phyloP scores from a whole-genome alignment of 2,329 filamentous ascomycete genomes.

The Fusarium sacchari region DNA sequence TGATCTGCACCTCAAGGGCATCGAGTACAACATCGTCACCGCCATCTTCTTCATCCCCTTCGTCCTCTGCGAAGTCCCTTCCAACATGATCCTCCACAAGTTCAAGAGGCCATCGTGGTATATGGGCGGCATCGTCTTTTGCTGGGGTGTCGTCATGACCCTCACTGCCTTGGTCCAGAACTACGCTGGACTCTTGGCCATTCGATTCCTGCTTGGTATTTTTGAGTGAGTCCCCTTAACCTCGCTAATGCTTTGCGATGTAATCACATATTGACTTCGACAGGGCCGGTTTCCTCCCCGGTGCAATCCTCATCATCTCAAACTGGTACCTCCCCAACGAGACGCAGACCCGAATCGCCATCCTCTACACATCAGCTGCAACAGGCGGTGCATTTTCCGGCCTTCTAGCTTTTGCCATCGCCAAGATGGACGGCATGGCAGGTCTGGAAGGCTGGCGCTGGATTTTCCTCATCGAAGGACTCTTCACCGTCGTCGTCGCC shows the following conservation, averaged over 20 bases:
- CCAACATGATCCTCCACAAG: slow-evolving; percentile 17
- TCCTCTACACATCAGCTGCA: slow-evolving; percentile 31
- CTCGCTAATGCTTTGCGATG: accelerated
- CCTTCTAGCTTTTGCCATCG: slow-evolving; percentile 23
- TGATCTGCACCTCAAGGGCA: slow-evolving; percentile 39
- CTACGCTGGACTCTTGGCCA: slow-evolving; percentile 9
- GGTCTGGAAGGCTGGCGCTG: slow-evolving; percentile 28
- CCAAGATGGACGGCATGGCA: slow-evolving; percentile 22
- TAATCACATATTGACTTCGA: neutral
- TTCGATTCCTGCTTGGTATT: slow-evolving; percentile 11
- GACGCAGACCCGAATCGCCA: slow-evolving; percentile 17
- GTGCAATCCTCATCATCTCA: slow-evolving; percentile 19
- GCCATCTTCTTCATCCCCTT: slow-evolving; percentile 46
- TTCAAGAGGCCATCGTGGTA: slow-evolving; percentile 12
- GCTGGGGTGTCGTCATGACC: slow-evolving; percentile 15
- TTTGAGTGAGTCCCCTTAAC: neutral
- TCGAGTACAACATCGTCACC: slow-evolving; percentile 67
- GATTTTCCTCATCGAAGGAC: slow-evolving; percentile 18
- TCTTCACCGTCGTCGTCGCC: slow-evolving; percentile 15
- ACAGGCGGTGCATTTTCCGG: slow-evolving; percentile 46
- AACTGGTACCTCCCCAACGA: slow-evolving; percentile 32
- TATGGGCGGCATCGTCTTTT: slow-evolving; percentile 16
- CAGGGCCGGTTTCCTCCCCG: slow-evolving; percentile 9
- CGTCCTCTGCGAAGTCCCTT: slow-evolving; percentile 16
- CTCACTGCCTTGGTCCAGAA: slow-evolving; percentile 5